Evolutionary conservation across 345 rosid species (phyloP), one percentile per base, ranked within the genome.

Genomic region (Clausena lansium): DNA sequence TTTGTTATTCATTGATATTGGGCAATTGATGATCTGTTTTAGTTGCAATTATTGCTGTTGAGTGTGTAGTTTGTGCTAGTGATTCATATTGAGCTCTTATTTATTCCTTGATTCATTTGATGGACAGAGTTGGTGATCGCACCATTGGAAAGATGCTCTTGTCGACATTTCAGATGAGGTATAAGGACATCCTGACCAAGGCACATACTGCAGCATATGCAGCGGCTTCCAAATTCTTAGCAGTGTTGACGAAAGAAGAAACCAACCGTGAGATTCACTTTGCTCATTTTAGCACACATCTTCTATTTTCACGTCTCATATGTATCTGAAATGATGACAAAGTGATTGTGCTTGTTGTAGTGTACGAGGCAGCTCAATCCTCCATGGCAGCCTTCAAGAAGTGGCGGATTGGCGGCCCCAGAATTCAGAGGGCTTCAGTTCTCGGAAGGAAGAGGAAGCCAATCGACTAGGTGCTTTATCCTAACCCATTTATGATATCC

Each of bases 351-450:
- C 62, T 59, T 80, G 15, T 70, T 76, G 78, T 47, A 94, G 97
- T 96, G 86, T 88, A 90, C 5, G 97, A 88, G 78, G 93, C 95
- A 67, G 99, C 97, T 79, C 94, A 87, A 75, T 81, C 85, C 30
- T 94, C 98, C 28, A 88, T 91, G 93, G 74, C 78, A 32, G 89
- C 90, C 27, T 92, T 92, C 73, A 95, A 84, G 88, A 92, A 91
- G 80, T 94, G 95, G 95, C 88, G 95, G 52, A 84, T 84, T 60
- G 95, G 97, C 28, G 98, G 98, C n/a, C 91, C 92, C 55, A 89
- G 98, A 83, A 85, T 92, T 73, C 91, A 90, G 74, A 88, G 89
- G 85, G 94, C 97, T 77, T 90, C 97, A n/a, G 82, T 91, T 83
- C 97, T 94, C 6, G 95, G 97, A 52, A 90, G 93, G 84, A 93